Evolutionary conservation across 768 basidiomycete species (phyloP).

Genomic region (Pulveroboletus sp.): DNA sequence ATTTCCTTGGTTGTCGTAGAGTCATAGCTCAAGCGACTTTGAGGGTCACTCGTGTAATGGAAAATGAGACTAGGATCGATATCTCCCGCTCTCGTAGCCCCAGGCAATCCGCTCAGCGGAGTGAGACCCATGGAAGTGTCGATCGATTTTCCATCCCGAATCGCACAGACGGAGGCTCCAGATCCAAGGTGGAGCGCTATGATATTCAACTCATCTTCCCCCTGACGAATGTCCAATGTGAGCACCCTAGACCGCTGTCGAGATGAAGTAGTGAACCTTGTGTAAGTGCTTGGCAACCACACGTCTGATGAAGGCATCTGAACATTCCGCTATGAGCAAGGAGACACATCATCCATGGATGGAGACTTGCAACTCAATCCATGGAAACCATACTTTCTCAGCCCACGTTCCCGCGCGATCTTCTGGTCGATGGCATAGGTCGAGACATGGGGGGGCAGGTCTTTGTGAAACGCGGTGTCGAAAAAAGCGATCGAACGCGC

Average conservation of each 20-base stretch:
- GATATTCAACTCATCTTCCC: conserved; percentile 52
- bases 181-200: conserved; percentile 87
- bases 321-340: not conserved
- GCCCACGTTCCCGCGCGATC: conserved; percentile 58
- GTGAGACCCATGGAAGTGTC: conserved; percentile 92
- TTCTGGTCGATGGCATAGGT: conserved; percentile 71
- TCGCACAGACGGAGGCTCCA: conserved; percentile 82
- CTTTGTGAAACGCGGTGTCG: conserved; percentile 73
- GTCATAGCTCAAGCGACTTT: conserved; percentile 49
- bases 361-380: conserved; percentile 46
- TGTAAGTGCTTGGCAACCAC: conserved; percentile 55
- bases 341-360: not conserved
- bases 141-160: conserved; percentile 65
- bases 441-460: conserved; percentile 73
- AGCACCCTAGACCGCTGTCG: not conserved
- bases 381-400: conserved; percentile 92
- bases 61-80: conserved; percentile 88
- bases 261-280: conserved; percentile 38
- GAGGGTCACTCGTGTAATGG: conserved; percentile 60
- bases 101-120: conserved; percentile 83
- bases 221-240: conserved; percentile 25
- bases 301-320: conserved; percentile 67
- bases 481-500: conserved; percentile 81
- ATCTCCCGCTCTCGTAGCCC: conserved; percentile 79
- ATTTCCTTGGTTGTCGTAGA: conserved; percentile 44